Conservation (phyloP, 2,329 filamentous ascomycete species). For the Acephala macrosclerotiorum region DNA sequence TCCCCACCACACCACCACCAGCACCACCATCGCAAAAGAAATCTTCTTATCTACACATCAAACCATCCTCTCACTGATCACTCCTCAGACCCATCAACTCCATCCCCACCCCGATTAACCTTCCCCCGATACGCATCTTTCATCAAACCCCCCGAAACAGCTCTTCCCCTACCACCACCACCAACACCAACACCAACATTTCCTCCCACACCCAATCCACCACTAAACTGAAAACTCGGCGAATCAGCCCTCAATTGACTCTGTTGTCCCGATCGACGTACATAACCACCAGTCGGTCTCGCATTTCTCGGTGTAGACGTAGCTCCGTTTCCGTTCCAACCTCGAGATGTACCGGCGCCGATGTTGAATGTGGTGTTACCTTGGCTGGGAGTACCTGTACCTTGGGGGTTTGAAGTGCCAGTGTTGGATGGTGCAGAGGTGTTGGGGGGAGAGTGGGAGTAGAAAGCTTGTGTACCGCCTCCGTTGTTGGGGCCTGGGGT, state of each 20-base stretch:
- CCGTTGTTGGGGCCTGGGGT: not conserved
- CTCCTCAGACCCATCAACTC: not conserved
- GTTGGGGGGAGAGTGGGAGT: too few relatives aligned
- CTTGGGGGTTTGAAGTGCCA: too few relatives aligned
- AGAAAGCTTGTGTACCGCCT: too few relatives aligned
- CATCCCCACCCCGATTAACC: not conserved
- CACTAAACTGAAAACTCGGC: not conserved
- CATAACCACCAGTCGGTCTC: not conserved
- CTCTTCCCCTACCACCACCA: not conserved
- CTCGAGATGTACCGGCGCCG: conserved; percentile 1
- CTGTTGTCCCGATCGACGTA: not conserved
- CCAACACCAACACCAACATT: not conserved
- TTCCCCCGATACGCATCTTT: not conserved
- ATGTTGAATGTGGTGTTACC: not conserved
- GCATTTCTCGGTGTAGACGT: not conserved
- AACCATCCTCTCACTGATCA: not conserved
- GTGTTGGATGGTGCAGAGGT: too few relatives aligned
- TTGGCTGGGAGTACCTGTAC: not conserved
- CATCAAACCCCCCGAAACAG: not conserved
- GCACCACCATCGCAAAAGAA: not conserved
- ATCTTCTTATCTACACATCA: not conserved
- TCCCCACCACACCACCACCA: not conserved
- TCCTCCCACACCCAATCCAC: not conserved
- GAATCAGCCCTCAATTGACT: not conserved
- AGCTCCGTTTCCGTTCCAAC: not conserved